Conservation (phyloP, 2,329 filamentous ascomycete species). For the Penicillium sp. region DNA sequence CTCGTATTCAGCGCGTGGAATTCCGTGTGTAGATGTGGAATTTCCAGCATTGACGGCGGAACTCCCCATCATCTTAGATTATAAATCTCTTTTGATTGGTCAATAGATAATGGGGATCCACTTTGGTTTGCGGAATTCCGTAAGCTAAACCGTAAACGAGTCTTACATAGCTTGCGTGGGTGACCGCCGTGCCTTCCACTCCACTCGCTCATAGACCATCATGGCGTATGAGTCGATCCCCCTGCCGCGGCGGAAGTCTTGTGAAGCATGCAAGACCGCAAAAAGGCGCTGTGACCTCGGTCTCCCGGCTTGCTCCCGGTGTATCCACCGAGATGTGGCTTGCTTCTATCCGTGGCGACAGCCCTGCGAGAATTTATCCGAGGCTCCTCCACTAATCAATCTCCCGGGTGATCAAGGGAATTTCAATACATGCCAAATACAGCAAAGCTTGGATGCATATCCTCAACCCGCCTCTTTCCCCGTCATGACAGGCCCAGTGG, state of each 20-base stretch:
- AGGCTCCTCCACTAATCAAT: background rate
- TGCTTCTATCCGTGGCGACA: slow-evolving; percentile 49
- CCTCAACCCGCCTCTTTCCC: background rate
- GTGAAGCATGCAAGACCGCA: slow-evolving; percentile 56
- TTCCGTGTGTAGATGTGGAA: background rate
- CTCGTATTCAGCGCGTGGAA: background rate
- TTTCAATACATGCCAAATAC: background rate
- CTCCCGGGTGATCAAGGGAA: background rate
- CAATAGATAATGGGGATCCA: background rate
- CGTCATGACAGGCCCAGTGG: background rate
- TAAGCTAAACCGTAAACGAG: slow-evolving; percentile 4
- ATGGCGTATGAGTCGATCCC: slow-evolving; percentile 40
- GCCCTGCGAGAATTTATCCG: slow-evolving; percentile 4
- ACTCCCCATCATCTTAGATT: background rate
- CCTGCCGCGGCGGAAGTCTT: slow-evolving; percentile 54
- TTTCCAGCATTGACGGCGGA: background rate
- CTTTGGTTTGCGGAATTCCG: slow-evolving; percentile 19
- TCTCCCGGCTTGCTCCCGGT: slow-evolving; percentile 54
- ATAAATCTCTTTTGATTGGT: slow-evolving; percentile 5
- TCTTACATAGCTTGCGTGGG: background rate
- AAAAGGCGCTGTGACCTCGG: slow-evolving; percentile 59
- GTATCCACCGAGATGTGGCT: slow-evolving; percentile 47
- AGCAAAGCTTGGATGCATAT: background rate
- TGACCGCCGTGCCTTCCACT: background rate
- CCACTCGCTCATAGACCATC: background rate